A percentile compares a stretch with the other conserved stretches of the same genome.
Conservation (phyloP, 1,284 basidiomycete species). For the Meripilus lineatus region DNA sequence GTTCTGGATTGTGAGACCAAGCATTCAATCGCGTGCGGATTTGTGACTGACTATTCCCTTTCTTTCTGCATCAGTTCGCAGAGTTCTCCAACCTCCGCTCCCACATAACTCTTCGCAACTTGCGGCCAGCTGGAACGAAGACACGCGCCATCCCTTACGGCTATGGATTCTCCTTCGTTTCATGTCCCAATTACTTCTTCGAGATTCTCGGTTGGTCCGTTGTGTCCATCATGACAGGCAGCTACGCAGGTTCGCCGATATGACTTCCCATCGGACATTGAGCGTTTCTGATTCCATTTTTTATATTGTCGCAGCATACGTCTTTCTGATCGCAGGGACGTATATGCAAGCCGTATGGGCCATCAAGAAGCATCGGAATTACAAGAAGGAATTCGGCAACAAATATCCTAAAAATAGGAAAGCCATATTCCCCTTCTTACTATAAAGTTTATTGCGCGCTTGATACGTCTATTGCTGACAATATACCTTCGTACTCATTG, state of each 20-base stretch:
- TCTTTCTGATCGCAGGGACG: slow-evolving; percentile 69
- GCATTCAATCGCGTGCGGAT: background rate
- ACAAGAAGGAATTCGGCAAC: slow-evolving; percentile 92
- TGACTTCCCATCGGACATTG: background rate
- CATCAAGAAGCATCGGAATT: slow-evolving; percentile 84
- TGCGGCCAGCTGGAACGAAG: slow-evolving; percentile 80
- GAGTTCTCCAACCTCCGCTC: slow-evolving; percentile 86
- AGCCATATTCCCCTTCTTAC: slow-evolving; percentile 77
- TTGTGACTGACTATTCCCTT: background rate
- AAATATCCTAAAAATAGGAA: slow-evolving; percentile 76
- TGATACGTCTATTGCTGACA: background rate
- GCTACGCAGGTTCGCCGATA: slow-evolving; percentile 41
- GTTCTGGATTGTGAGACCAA: slow-evolving; percentile 69
- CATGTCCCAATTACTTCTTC: slow-evolving; percentile 95
- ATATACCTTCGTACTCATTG: background rate
- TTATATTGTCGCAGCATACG: slow-evolving; percentile 42
- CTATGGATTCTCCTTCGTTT: slow-evolving; percentile 82
- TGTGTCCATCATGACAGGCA: slow-evolving; percentile 77
- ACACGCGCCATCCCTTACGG: slow-evolving; percentile 83
- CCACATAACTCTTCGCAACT: slow-evolving; percentile 78
- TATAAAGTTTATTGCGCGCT: slow-evolving; percentile 27
- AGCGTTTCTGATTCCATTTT: slow-evolving; percentile 3
- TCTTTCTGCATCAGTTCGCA: slow-evolving; percentile 52
- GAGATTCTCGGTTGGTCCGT: slow-evolving; percentile 79
- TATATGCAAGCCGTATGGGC: slow-evolving; percentile 89